phyloP scores from a whole-genome alignment of 306 rosid species.

The Urtica urens region DNA sequence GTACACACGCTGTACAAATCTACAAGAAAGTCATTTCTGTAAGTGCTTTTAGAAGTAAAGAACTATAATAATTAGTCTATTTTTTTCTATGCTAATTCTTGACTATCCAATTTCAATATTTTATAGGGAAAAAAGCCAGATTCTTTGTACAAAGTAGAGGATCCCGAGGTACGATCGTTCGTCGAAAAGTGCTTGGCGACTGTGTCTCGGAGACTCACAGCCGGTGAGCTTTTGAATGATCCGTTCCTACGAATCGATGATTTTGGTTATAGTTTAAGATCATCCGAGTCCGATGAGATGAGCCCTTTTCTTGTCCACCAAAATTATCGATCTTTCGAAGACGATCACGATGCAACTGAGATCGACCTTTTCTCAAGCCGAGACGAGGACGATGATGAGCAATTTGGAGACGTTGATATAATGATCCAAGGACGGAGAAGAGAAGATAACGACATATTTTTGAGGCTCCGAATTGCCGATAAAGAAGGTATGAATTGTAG shows the following conservation, averaged over 20 bases:
- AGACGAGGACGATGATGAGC: constrained; percentile 59
- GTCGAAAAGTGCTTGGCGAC: constrained; percentile 88
- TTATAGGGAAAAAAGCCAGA: constrained; percentile 75
- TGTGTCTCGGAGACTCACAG: constrained; percentile 67
- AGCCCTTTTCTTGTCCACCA: constrained; percentile 37
- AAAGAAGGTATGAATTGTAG: no score
- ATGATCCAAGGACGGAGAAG: constrained; percentile 60
- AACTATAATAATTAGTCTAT: not conserved
- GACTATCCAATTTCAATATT: constrained; percentile 13
- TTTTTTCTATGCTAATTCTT: not conserved
- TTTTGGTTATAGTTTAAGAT: constrained; percentile 39
- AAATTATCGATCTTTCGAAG: constrained; percentile 30
- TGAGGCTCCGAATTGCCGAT: constrained; percentile 87
- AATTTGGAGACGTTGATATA: constrained; percentile 48
- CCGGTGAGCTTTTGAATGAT: constrained; percentile 70
- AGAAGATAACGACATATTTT: constrained; percentile 65
- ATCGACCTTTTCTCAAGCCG: constrained; percentile 62
- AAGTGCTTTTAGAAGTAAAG: constrained; percentile 18
- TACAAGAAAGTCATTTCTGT: constrained; percentile 90
- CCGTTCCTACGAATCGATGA: constrained; percentile 75
- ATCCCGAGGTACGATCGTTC: constrained; percentile 61
- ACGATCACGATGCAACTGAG: constrained; percentile 34
- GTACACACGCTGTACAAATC: constrained; percentile 85
- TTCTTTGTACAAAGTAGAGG: constrained; percentile 58
- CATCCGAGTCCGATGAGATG: constrained; percentile 29